A percentile compares a stretch with the other conserved stretches of the same genome.
These are phyloP conservation scores for Bruguiera parviflora DNA, from an alignment of 345 rosid species.

Conservation along the genomic window DNA sequence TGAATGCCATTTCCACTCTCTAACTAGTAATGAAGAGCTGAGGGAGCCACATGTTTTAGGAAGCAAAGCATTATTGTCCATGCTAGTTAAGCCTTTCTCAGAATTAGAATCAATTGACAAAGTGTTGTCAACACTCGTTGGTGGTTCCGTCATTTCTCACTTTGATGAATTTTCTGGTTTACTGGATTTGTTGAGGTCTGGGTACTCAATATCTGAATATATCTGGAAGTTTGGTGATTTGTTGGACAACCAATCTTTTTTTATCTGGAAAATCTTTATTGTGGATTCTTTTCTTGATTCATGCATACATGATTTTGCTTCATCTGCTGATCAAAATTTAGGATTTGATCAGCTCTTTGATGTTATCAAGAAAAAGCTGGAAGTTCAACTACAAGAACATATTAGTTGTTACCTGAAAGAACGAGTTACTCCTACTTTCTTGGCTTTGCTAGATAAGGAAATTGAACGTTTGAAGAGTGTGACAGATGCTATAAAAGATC, in stretches of 20 bases:
- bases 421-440: constrained; percentile 53
- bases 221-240: constrained; percentile 67
- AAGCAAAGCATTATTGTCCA: constrained; percentile 54
- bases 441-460: constrained; percentile 62
- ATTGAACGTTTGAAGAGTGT: constrained; percentile 48
- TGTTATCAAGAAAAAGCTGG: constrained; percentile 69
- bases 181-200: constrained; percentile 49
- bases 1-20: constrained; percentile 58
- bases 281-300: constrained; percentile 78
- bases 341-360: constrained; percentile 84
- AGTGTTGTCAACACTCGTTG: constrained; percentile 36
- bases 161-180: constrained; percentile 43
- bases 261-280: constrained; percentile 81
- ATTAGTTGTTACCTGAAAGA: constrained; percentile 58
- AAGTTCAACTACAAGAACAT: constrained; percentile 68
- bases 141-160: constrained; percentile 37
- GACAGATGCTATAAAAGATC: constrained; percentile 42
- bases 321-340: constrained; percentile 65
- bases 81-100: constrained; percentile 55
- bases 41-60: constrained; percentile 44
- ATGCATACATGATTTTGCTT: constrained; percentile 71
- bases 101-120: constrained; percentile 64
- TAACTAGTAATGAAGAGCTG: constrained; percentile 45
- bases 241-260: constrained; percentile 57
- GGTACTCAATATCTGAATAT: constrained; percentile 49